Conservation (phyloP, 225 moss, liverwort and hornwort species). For the Bryoerythrophyllum caledonicum region DNA sequence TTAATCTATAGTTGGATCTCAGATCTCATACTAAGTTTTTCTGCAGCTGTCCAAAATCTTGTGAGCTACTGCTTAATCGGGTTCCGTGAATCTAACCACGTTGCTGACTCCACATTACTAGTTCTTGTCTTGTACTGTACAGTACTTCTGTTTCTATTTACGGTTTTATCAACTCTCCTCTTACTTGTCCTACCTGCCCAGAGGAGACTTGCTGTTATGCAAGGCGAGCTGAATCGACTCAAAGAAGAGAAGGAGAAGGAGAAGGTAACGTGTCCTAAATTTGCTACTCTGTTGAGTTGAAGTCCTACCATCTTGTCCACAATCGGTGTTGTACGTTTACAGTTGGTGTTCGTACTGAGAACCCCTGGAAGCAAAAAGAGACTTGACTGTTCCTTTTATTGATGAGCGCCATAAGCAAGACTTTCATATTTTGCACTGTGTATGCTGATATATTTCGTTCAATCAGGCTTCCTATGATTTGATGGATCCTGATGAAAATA, state of each 20-base stretch:
- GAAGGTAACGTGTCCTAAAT: too few species aligned
- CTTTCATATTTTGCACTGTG: background rate
- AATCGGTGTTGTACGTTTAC: too few species aligned
- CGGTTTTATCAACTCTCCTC: background rate
- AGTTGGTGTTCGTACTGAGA: background rate
- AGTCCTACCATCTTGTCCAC: background rate
- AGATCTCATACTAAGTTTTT: background rate
- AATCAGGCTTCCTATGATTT: conserved; percentile 23
- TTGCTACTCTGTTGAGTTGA: too few species aligned
- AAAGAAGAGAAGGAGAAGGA: conserved; percentile 29
- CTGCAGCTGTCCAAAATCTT: background rate
- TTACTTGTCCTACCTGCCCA: conserved; percentile 16
- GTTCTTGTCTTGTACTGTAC: background rate
- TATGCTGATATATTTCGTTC: too few species aligned
- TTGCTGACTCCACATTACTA: background rate
- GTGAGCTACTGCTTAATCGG: background rate
- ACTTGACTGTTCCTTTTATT: background rate
- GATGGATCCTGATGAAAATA: conserved; percentile 9
- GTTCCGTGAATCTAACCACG: background rate
- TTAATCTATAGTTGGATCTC: background rate
- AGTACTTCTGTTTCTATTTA: background rate
- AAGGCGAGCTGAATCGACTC: conserved; percentile 26
- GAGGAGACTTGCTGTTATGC: conserved; percentile 27
- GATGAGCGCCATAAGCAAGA: too few species aligned
- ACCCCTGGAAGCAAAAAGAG: background rate